Evolutionary conservation across 371 early-diverging fungal genomes (phyloP), one percentile per base, ranked within the genome.

Genomic region (Lichtheimia hyalospora): DNA sequence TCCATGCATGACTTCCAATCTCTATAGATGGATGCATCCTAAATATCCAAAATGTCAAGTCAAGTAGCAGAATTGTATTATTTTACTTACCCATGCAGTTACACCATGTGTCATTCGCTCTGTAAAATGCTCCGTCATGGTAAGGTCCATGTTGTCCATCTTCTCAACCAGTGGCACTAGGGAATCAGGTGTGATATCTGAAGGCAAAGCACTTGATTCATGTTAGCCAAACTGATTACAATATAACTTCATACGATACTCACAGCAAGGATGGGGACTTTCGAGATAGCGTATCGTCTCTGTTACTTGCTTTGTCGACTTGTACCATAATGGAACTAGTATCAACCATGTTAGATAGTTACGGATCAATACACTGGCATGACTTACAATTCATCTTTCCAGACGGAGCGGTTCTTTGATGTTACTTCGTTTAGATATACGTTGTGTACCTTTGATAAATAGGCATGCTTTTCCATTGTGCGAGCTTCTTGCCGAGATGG

Each of bases 311-410:
- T 34, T 34, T 6, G 1, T 34, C 34, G 34, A 2, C 34, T 34
- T 34, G 5, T 0, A 34, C 10, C 34, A 34, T 34, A 10, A 8
- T 34, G 2, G 34, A 34, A 34, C 34, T 34, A 34, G 8, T 2
- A 34, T 34, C 6, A 34, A 10, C 10, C 34, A 34, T 34, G 39
- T 24, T 5, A 28, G 20, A 52, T 16, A 27, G 27, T 1, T 52
- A 16, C 24, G 2, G 24, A 42, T 20, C 16, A 56, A 14, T 18
- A 16, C 12, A 28, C 4, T 18, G 28, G 3, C 24, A 13, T 7
- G 2, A 21, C 58, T 50, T 59, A 64, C 64, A 64, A 55, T 23
- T 64, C 60, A 25, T 14, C 23, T 44, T 55, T 60, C 64, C 64
- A 64, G 14, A 28, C 27, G 1, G 40, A 48, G 7, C 46, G 54